Conservation (phyloP, 1,284 basidiomycete species). For the Ustilago bromivora region DNA sequence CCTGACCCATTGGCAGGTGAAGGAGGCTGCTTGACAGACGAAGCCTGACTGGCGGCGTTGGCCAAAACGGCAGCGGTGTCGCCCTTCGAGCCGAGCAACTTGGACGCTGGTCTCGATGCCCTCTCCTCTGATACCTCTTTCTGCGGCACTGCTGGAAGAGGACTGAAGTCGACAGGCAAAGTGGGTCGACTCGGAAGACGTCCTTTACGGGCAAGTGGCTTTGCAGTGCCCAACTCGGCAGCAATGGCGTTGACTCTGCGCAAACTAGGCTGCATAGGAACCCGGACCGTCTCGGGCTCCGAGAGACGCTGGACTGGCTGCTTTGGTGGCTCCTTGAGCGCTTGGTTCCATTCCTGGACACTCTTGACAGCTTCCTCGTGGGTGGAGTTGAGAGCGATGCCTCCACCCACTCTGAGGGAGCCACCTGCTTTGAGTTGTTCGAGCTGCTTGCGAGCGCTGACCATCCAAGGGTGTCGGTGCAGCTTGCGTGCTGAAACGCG, state of each 20-base stretch:
- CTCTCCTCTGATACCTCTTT: slow-evolving; percentile 5
- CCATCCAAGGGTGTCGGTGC: slow-evolving; percentile 94
- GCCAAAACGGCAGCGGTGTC: neutral
- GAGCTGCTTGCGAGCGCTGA: slow-evolving; percentile 82
- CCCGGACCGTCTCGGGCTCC: slow-evolving; percentile 42
- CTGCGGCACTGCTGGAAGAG: slow-evolving; percentile 18
- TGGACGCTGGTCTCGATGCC: slow-evolving; percentile 11
- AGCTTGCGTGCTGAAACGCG: slow-evolving; percentile 94
- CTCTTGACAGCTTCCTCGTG: slow-evolving; percentile 93
- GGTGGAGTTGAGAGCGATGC: slow-evolving; percentile 33
- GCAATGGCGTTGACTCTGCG: slow-evolving; percentile 47
- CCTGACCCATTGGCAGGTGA: slow-evolving; percentile 29
- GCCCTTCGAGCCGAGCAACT: slow-evolving; percentile 1
- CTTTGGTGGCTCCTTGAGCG: slow-evolving; percentile 80
- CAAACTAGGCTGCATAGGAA: slow-evolving; percentile 41
- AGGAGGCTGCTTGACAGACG: slow-evolving; percentile 17
- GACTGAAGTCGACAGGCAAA: slow-evolving; percentile 47
- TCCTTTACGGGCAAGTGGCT: slow-evolving; percentile 33
- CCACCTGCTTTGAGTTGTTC: slow-evolving; percentile 69
- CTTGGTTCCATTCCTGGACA: slow-evolving; percentile 98
- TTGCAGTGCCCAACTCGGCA: slow-evolving; percentile 44
- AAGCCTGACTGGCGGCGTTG: neutral
- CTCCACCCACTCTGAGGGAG: slow-evolving; percentile 72
- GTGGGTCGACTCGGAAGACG: slow-evolving; percentile 36
- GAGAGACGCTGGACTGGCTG: slow-evolving; percentile 24